phyloP scores from a whole-genome alignment of 2,329 filamentous ascomycete genomes.

The Colletotrichum chlorophyti region DNA sequence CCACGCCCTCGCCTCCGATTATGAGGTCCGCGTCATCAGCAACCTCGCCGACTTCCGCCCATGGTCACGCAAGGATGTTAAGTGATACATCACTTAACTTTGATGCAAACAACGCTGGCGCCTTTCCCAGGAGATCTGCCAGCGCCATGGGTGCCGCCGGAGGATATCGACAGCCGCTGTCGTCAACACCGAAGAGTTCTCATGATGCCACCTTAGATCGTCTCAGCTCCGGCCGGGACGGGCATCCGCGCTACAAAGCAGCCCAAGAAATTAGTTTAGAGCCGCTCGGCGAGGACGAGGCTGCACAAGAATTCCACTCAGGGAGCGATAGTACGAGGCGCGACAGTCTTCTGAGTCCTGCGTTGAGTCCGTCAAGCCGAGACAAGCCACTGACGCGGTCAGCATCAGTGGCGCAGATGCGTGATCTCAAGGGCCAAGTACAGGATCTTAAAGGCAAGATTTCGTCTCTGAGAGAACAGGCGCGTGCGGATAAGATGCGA shows the following conservation, averaged over 20 bases:
- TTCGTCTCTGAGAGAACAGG: conserved; percentile 78
- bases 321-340: conserved; percentile 41
- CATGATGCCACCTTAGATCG: conserved; percentile 50
- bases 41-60: conserved; percentile 36
- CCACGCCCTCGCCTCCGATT: conserved; percentile 59
- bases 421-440: conserved; percentile 82
- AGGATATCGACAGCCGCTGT: conserved; percentile 60
- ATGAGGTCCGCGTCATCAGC: conserved; percentile 40
- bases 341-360: conserved; percentile 52
- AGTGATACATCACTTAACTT: conserved; percentile 57
- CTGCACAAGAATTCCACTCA: conserved; percentile 36
- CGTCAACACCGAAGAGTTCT: conserved; percentile 52
- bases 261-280: conserved; percentile 55
- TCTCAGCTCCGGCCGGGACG: conserved; percentile 44
- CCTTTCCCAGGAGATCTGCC: conserved; percentile 62
- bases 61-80: conserved; percentile 64
- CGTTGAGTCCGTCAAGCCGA: conserved; percentile 44
- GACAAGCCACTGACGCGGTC: conserved; percentile 66
- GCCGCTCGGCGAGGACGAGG: conserved; percentile 61
- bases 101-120: conserved; percentile 15
- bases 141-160: conserved; percentile 68
- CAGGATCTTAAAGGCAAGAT: conserved; percentile 86
- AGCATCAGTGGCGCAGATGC: conserved; percentile 75
- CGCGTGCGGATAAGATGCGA: conserved; percentile 79
- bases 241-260: conserved; percentile 43